Conservation (phyloP, 2,329 filamentous ascomycete genomes). For the Pseudophaeomoniella oleicola region DNA sequence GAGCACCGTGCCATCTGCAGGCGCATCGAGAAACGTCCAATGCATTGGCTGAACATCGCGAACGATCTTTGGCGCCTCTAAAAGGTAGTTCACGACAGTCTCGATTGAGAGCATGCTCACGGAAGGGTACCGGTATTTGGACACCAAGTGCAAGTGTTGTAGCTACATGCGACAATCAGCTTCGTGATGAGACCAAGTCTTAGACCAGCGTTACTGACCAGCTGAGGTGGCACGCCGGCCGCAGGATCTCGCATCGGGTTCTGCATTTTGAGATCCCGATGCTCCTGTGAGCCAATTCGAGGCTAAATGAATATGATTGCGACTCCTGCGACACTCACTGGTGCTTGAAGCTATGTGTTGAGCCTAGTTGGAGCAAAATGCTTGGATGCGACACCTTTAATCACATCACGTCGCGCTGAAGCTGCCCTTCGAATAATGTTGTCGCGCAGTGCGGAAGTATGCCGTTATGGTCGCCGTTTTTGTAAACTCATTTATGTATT, state of each 20-base stretch:
- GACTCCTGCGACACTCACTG: no score
- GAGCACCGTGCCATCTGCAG: conserved; percentile 66
- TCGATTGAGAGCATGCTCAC: conserved; percentile 57
- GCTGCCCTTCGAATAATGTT: no score
- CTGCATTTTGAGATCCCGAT: conserved; percentile 10
- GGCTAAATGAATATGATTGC: no score
- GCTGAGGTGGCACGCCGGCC: conserved; percentile 28
- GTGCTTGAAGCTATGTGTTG: no score
- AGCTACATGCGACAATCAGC: conserved; percentile 39
- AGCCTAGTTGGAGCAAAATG: no score
- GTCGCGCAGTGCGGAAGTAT: no score
- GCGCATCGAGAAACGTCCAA: conserved; percentile 82
- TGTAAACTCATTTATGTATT: no score
- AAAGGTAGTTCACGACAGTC: conserved; percentile 69
- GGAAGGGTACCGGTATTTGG: conserved; percentile 64
- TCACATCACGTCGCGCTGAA: no score
- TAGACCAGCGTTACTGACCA: conserved; percentile 17
- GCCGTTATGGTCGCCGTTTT: no score
- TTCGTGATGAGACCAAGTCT: conserved; percentile 1
- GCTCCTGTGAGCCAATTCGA: no score
- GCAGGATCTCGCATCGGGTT: conserved; percentile 30
- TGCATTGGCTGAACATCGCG: conserved; percentile 75
- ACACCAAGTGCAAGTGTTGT: conserved; percentile 80
- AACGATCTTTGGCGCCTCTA: conserved; percentile 71
- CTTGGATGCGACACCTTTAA: no score